Conservation (phyloP, 1,284 basidiomycete species). For the Volvariella volvacea region DNA sequence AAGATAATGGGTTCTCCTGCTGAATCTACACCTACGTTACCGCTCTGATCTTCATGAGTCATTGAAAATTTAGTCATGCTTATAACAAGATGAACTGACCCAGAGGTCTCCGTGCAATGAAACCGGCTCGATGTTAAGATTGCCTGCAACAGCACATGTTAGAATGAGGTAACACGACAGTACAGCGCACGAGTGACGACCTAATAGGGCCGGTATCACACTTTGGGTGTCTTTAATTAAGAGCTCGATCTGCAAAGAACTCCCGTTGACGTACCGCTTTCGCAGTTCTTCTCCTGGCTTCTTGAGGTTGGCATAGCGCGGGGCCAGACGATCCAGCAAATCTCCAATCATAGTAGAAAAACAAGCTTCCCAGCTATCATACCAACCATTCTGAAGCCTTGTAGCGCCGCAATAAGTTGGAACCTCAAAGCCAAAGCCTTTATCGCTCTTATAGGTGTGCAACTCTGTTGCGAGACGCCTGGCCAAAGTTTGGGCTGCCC, state of each 20-base stretch:
- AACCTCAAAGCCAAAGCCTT: slow-evolving; percentile 69
- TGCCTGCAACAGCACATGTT: slow-evolving; percentile 18
- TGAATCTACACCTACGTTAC: slow-evolving; percentile 61
- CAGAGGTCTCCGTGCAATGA: slow-evolving; percentile 85
- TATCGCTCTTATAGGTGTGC: slow-evolving; percentile 45
- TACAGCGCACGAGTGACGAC: slow-evolving; percentile 22
- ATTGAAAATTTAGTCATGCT: slow-evolving; percentile 4
- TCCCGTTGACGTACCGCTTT: slow-evolving; percentile 39
- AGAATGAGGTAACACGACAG: too few relatives aligned
- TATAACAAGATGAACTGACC: slow-evolving; percentile 37
- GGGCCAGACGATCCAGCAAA: slow-evolving; percentile 49
- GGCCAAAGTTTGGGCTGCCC: slow-evolving; percentile 48
- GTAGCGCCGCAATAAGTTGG: slow-evolving; percentile 82
- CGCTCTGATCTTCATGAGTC: slow-evolving; percentile 40
- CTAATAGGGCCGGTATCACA: slow-evolving; percentile 70
- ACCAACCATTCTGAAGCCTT: slow-evolving; percentile 72
- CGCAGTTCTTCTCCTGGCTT: slow-evolving; percentile 50
- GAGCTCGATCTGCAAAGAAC: too few relatives aligned
- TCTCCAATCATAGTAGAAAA: slow-evolving; percentile 66
- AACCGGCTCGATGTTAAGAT: slow-evolving; percentile 61
- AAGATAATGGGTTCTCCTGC: slow-evolving; percentile 67
- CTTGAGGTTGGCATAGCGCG: slow-evolving; percentile 41
- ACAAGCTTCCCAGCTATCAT: slow-evolving; percentile 64
- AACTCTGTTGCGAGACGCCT: slow-evolving; percentile 59
- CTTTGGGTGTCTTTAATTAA: slow-evolving; percentile 27